Conservation (phyloP, 2,329 filamentous ascomycete genomes). For the Nannizziopsis barbatae region DNA sequence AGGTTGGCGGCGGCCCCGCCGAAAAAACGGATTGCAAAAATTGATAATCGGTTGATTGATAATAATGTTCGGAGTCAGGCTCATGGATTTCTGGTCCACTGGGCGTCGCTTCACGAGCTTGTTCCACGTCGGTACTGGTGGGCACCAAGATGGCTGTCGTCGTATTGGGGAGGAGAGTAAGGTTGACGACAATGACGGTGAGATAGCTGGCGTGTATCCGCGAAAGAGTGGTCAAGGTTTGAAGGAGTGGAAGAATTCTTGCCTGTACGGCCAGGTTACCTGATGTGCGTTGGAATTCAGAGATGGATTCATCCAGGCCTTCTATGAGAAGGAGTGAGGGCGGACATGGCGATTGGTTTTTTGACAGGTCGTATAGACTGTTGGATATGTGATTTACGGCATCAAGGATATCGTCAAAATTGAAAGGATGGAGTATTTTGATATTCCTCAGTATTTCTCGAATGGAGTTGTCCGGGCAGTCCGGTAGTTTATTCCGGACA, state of each 20-base stretch:
- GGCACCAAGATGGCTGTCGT: background rate
- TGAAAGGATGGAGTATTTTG: conserved; percentile 13
- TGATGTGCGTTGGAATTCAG: conserved; percentile 29
- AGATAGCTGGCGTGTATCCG: conserved; percentile 22
- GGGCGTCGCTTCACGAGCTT: background rate
- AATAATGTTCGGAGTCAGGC: background rate
- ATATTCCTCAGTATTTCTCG: conserved; percentile 11
- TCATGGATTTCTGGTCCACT: background rate
- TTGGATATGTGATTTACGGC: conserved; percentile 14
- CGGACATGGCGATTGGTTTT: background rate
- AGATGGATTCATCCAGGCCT: conserved; percentile 29
- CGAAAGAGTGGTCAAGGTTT: conserved; percentile 27
- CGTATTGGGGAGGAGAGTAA: conserved; percentile 19
- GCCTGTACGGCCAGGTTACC: conserved; percentile 28
- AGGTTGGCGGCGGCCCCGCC: background rate
- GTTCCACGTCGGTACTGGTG: background rate
- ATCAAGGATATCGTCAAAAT: conserved; percentile 14
- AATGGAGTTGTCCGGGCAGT: conserved; percentile 2
- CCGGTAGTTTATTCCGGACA: conserved; percentile 12
- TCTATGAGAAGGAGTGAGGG: conserved; percentile 24
- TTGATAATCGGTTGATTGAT: background rate
- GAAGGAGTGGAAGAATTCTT: conserved; percentile 24
- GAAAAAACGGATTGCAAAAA: background rate
- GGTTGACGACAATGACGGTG: conserved; percentile 30
- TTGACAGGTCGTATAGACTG: conserved; percentile 11